Percentiles rank a stretch among this genome's conserved stretches.
Conservation (phyloP, 768 basidiomycete species). For the Sutorius australiensis region DNA sequence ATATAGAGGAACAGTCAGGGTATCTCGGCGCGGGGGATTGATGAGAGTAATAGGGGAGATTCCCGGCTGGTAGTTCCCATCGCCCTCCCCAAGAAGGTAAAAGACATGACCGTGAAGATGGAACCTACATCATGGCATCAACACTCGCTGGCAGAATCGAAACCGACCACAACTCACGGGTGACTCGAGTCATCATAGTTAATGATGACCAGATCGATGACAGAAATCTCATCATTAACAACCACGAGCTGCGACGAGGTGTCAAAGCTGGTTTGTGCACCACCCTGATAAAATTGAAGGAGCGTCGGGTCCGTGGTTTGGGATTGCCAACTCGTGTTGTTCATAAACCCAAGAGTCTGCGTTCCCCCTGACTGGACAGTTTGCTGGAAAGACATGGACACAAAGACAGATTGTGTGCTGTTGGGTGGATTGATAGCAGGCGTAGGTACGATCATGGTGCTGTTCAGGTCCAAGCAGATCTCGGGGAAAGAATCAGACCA, state of each 20-base stretch:
- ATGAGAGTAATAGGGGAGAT: slow-evolving; percentile 28
- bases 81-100: slow-evolving; percentile 35
- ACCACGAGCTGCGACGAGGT: slow-evolving; percentile 23
- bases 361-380: slow-evolving; percentile 24
- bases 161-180: slow-evolving; percentile 18
- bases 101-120: slow-evolving; percentile 39
- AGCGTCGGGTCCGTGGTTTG: slow-evolving; percentile 28
- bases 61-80: slow-evolving; percentile 31
- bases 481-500: slow-evolving; percentile 27
- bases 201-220: slow-evolving; percentile 23
- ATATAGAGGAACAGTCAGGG: slow-evolving; percentile 38
- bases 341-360: slow-evolving; percentile 25
- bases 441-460: slow-evolving; percentile 28
- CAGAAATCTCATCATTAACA: slow-evolving; percentile 24
- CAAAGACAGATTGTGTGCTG: slow-evolving; percentile 16
- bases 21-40: slow-evolving; percentile 42
- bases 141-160: background rate
- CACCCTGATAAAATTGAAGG: slow-evolving; percentile 23
- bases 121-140: slow-evolving; percentile 22
- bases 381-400: slow-evolving; percentile 26
- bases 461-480: slow-evolving; percentile 26
- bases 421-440: slow-evolving; percentile 28
- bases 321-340: slow-evolving; percentile 27
- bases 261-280: slow-evolving; percentile 26
- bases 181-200: slow-evolving; percentile 30